phyloP scores from a whole-genome alignment of 2,329 filamentous ascomycete species.

The Diaporthe ampelina region DNA sequence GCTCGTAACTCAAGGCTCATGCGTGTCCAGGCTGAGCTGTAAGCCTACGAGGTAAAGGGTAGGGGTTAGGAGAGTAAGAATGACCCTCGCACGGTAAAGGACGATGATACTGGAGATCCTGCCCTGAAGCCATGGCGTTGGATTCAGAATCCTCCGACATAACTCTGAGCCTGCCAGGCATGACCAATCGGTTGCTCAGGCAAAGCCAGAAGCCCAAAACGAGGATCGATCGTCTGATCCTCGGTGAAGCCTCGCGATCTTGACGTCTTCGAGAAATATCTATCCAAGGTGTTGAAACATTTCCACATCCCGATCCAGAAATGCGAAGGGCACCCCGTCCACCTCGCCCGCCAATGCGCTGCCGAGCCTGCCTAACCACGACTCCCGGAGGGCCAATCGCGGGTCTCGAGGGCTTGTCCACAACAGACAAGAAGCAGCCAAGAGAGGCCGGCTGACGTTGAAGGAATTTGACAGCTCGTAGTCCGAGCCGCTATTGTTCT shows the following conservation, averaged over 20 bases:
- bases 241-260: slow-evolving; percentile 17
- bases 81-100: background rate
- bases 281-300: background rate
- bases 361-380: slow-evolving; percentile 9
- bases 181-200: slow-evolving; percentile 10
- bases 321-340: background rate
- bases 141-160: background rate
- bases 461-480: slow-evolving; percentile 19
- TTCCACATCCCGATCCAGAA: background rate
- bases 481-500: background rate
- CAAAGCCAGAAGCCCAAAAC: background rate
- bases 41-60: background rate
- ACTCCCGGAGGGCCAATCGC: background rate
- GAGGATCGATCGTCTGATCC: slow-evolving; percentile 21
- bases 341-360: background rate
- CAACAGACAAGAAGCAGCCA: background rate
- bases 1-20: background rate
- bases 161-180: background rate
- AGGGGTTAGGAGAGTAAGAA: too few relatives aligned
- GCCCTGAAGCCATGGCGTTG: background rate
- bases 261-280: slow-evolving; percentile 28
- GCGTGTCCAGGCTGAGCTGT: too few relatives aligned
- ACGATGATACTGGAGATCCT: slow-evolving; percentile 3
- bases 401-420: background rate
- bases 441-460: background rate